Evolutionary conservation across 768 basidiomycete genomes (phyloP).

Genomic region (Collybiopsis luxurians): DNA sequence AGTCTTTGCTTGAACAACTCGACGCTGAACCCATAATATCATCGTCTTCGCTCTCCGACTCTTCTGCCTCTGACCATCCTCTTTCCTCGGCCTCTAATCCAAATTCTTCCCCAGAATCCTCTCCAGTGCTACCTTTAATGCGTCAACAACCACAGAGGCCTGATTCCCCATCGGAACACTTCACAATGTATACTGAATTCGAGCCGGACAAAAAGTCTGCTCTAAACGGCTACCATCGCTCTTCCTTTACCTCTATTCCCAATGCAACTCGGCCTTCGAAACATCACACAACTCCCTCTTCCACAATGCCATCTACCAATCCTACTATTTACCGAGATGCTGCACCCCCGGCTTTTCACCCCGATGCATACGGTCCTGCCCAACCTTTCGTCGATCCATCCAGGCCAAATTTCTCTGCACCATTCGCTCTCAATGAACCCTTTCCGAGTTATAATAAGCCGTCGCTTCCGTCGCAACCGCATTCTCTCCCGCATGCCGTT

Average conservation of each 20-base stretch:
- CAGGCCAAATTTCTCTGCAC: slow-evolving; percentile 31
- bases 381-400: slow-evolving; percentile 33
- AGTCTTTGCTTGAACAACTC: slow-evolving; percentile 78
- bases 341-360: slow-evolving; percentile 24
- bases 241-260: slow-evolving; percentile 37
- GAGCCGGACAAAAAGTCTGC: slow-evolving; percentile 1
- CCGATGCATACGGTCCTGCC: slow-evolving; percentile 33
- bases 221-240: slow-evolving; percentile 16
- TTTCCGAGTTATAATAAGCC: slow-evolving; percentile 20
- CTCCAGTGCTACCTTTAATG: slow-evolving; percentile 48
- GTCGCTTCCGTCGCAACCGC: not conserved
- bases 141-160: not conserved
- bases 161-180: not conserved
- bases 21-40: slow-evolving; percentile 68
- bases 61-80: slow-evolving; percentile 29
- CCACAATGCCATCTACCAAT: slow-evolving; percentile 29
- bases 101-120: slow-evolving; percentile 50
- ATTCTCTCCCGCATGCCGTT: not conserved
- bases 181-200: not conserved
- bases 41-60: slow-evolving; percentile 45
- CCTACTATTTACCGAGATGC: slow-evolving; percentile 33
- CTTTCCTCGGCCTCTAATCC: slow-evolving; percentile 47
- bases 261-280: slow-evolving; percentile 34
- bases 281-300: slow-evolving; percentile 24
- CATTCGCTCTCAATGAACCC: slow-evolving; percentile 29